Evolutionary conservation across 768 basidiomycete genomes (phyloP).

Genomic region (Kwoniella dejecticola): DNA sequence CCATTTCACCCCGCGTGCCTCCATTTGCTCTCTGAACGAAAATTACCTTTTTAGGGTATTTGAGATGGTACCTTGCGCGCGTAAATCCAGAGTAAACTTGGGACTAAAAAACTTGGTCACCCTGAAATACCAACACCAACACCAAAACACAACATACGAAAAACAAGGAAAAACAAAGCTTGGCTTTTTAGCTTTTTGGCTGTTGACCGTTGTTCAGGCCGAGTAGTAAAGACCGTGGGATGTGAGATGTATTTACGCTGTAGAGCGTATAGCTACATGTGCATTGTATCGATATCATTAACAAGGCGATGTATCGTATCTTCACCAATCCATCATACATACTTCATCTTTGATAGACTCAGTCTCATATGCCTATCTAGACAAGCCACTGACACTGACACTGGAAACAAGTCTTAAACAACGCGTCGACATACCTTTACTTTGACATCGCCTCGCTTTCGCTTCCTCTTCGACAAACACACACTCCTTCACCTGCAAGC

Average conservation of each 20-base stretch:
- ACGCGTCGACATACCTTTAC: no score
- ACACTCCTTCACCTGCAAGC: no score
- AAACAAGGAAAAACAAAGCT: neutral
- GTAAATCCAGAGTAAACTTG: neutral
- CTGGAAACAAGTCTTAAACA: no score
- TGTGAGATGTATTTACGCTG: neutral
- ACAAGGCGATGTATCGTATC: neutral
- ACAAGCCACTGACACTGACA: no score
- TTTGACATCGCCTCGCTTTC: no score
- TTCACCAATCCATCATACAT: neutral
- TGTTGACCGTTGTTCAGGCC: neutral
- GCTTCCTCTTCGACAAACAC: no score
- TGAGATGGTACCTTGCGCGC: slow-evolving; percentile 1
- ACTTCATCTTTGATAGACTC: neutral
- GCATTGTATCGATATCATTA: no score
- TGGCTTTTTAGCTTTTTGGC: neutral
- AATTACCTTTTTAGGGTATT: neutral
- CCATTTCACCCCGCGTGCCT: slow-evolving; percentile 6
- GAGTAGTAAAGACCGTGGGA: neutral
- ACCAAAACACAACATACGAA: neutral
- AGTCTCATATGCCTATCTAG: no score
- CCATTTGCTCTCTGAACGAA: neutral
- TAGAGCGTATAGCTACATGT: no score
- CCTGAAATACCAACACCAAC: neutral
- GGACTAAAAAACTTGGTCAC: neutral